A percentile compares a stretch with the other conserved stretches of the same genome.
Conservation (phyloP, 495 filamentous ascomycete species). For the Tuber microsphaerosporum region DNA sequence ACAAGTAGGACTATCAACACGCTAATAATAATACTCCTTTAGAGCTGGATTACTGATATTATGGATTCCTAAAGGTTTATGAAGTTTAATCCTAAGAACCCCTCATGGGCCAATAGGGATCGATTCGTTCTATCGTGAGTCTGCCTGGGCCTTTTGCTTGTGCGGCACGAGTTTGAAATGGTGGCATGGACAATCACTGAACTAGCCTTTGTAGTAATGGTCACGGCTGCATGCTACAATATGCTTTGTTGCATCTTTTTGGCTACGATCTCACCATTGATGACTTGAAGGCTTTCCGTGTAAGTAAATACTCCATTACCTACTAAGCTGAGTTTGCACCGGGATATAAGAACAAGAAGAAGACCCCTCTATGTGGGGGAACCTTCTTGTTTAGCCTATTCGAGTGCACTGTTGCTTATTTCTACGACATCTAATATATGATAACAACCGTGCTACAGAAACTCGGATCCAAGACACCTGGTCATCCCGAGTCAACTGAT, state of each 20-base stretch:
- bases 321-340: neutral
- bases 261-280: slow-evolving; percentile 80
- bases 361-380: neutral
- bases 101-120: slow-evolving; percentile 92
- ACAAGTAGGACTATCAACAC: slow-evolving; percentile 49
- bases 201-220: slow-evolving; percentile 62
- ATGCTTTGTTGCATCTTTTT: slow-evolving; percentile 94
- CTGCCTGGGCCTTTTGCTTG: neutral
- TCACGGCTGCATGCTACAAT: slow-evolving; percentile 98
- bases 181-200: slow-evolving; percentile 9
- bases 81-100: slow-evolving; percentile 99
- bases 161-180: neutral
- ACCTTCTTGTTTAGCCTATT: neutral
- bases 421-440: neutral
- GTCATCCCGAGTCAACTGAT: slow-evolving; percentile 94
- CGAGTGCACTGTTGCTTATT: neutral
- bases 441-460: slow-evolving; percentile 16
- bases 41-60: neutral
- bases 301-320: slow-evolving; percentile 8
- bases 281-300: slow-evolving; percentile 87
- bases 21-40: neutral
- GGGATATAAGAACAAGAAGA: neutral
- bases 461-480: slow-evolving; percentile 64
- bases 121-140: slow-evolving; percentile 98
- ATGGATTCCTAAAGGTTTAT: slow-evolving; percentile 54